Evolutionary conservation across 805 yeast genomes (phyloP).

Genomic region (Candida dajiaensis): DNA sequence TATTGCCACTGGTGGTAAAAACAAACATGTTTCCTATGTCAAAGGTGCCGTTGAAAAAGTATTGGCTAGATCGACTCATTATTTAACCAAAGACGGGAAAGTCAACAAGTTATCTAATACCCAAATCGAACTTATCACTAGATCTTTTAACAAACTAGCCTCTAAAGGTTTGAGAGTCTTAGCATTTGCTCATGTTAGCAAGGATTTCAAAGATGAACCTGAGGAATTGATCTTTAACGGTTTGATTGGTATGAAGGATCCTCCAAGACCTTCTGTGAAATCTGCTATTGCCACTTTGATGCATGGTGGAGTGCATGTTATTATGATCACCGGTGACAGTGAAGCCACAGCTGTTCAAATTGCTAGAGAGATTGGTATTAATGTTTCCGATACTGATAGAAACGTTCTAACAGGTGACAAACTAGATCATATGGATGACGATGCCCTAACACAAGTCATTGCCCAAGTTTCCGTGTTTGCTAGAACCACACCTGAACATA

Average conservation of each 20-base stretch:
- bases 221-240: conserved; percentile 73
- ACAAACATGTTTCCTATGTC: conserved; percentile 54
- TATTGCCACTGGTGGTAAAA: conserved; percentile 51
- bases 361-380: conserved; percentile 89
- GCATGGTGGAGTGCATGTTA: conserved; percentile 94
- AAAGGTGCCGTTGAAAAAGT: conserved; percentile 91
- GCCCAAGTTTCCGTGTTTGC: conserved; percentile 86
- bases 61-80: conserved; percentile 53
- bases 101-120: conserved; percentile 49
- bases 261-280: conserved; percentile 87
- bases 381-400: conserved; percentile 51
- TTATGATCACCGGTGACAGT: conserved; percentile 96
- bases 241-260: conserved; percentile 92
- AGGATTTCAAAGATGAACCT: conserved; percentile 39
- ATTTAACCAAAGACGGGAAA: conserved; percentile 53
- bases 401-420: conserved; percentile 83
- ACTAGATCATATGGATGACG: conserved; percentile 67
- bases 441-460: conserved; percentile 67
- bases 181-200: conserved; percentile 60
- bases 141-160: conserved; percentile 62
- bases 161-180: conserved; percentile 80
- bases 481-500: conserved; percentile 92
- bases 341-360: conserved; percentile 82
- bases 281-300: conserved; percentile 68
- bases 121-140: conserved; percentile 25